Percentiles rank a stretch among this genome's conserved stretches.
These are phyloP conservation scores for Tetrastigma voinierianum DNA, from an alignment of 164 flowering plant species.

Conservation along the genomic window DNA sequence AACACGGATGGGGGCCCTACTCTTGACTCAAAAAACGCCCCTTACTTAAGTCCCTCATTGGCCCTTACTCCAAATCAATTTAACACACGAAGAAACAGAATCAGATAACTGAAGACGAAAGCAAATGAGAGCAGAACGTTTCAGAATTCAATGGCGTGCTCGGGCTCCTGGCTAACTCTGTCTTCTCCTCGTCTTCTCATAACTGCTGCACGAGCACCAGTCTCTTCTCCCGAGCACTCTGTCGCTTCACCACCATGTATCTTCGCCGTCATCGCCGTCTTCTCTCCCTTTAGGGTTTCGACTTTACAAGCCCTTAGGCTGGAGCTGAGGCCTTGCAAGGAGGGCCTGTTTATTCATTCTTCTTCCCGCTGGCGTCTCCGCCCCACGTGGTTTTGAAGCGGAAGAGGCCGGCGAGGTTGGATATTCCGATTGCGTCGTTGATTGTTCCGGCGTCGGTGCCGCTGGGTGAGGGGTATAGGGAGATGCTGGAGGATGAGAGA, in stretches of 20 bases:
- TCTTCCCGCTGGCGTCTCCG: constrained; percentile 13
- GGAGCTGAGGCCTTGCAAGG: constrained; percentile 23
- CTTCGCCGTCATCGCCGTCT: constrained; percentile 21
- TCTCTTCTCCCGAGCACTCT: constrained; percentile 10
- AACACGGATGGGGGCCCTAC: no score
- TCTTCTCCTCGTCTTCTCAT: constrained; percentile 31
- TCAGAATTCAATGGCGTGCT: constrained; percentile 19
- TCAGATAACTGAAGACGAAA: neutral
- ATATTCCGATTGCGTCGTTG: constrained; percentile 60
- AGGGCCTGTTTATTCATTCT: neutral
- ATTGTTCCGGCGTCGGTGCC: constrained; percentile 21
- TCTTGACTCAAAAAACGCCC: no score
- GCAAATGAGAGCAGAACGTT: constrained; percentile 14
- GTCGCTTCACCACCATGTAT: neutral
- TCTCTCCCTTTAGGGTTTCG: constrained; percentile 36
- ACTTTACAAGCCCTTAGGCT: constrained; percentile 34
- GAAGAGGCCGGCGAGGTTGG: constrained; percentile 59
- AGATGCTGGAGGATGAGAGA: constrained; percentile 48
- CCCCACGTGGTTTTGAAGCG: constrained; percentile 42
- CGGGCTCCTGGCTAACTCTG: constrained; percentile 38
- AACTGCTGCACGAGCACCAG: constrained; percentile 23
- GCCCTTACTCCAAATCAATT: no score
- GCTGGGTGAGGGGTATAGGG: constrained; percentile 12
- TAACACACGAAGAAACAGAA: neutral
- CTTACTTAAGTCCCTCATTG: no score